A percentile compares a stretch with the other conserved stretches of the same genome.
These are phyloP conservation scores for Microbotryum lychnidis-dioicae DNA, from an alignment of 1,284 basidiomycete species.

Conservation along the genomic window DNA sequence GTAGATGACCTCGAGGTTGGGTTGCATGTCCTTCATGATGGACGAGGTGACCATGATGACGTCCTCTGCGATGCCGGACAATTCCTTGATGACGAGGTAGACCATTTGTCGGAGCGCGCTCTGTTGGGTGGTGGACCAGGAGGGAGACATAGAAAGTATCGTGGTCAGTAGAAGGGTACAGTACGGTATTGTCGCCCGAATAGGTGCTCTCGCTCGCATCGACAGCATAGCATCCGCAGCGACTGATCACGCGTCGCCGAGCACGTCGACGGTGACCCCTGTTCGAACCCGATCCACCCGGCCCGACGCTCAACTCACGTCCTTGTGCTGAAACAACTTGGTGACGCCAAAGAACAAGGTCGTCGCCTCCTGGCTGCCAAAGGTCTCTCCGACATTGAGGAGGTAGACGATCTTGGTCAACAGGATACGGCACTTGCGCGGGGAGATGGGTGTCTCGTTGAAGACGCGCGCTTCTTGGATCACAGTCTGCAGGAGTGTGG, in stretches of 20 bases:
- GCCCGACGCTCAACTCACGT: constrained; percentile 55
- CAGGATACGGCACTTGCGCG: constrained; percentile 86
- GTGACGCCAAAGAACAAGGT: constrained; percentile 98
- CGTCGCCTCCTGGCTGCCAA: constrained; percentile 92
- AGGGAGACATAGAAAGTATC: no score
- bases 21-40: constrained; percentile 99
- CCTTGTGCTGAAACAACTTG: constrained; percentile 98
- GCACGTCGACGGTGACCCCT: not conserved
- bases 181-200: not conserved
- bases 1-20: constrained; percentile 97
- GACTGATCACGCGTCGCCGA: not conserved
- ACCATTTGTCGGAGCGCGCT: constrained; percentile 95
- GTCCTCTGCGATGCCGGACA: constrained; percentile 92
- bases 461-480: constrained; percentile 98
- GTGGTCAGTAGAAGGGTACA: no score
- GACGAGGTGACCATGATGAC: constrained; percentile 99
- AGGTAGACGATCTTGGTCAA: constrained; percentile 95
- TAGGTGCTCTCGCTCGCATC: not conserved
- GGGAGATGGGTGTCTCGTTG: constrained; percentile 88
- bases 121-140: constrained; percentile 43
- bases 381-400: constrained; percentile 90
- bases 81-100: constrained; percentile 97
- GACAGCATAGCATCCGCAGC: not conserved
- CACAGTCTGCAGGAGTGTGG: constrained; percentile 50
- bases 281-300: not conserved